These are phyloP conservation scores for Monosporascus sp. DNA, from an alignment of 2,329 filamentous ascomycete species.

Conservation along the genomic window DNA sequence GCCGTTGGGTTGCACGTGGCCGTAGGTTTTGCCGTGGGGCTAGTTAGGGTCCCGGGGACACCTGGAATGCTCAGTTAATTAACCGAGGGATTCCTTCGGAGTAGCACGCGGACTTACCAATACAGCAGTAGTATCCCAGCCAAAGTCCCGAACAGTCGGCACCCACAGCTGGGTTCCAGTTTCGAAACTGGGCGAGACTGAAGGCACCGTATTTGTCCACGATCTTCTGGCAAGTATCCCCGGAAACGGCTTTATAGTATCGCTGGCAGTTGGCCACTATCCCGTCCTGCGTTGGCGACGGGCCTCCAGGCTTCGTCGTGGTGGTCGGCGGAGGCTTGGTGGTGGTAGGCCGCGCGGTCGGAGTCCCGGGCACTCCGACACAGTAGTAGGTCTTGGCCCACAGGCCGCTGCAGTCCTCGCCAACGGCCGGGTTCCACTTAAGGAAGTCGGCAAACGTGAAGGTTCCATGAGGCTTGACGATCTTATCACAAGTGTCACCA, in stretches of 20 bases:
- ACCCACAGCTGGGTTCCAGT: not conserved
- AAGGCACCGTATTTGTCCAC: not conserved
- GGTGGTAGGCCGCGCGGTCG: not conserved
- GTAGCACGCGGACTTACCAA: not conserved
- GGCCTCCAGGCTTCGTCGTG: not conserved
- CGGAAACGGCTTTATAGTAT: not conserved
- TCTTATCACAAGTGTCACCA: too few species aligned
- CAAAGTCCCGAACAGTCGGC: not conserved
- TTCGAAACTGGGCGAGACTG: not conserved
- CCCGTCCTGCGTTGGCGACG: not conserved
- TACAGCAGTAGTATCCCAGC: not conserved
- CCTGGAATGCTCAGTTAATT: not conserved
- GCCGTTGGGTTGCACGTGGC: not conserved
- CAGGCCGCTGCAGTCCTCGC: not conserved
- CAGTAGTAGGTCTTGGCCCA: constrained; percentile 1
- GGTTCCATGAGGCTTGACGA: too few species aligned
- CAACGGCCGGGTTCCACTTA: too few species aligned
- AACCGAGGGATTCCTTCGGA: not conserved
- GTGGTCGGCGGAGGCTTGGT: not conserved
- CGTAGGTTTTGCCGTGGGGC: not conserved
- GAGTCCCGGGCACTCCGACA: not conserved
- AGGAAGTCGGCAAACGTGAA: too few species aligned
- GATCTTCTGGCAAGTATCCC: not conserved
- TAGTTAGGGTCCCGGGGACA: not conserved
- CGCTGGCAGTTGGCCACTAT: not conserved